Percentiles rank a stretch among this genome's conserved stretches.
These are phyloP conservation scores for Scedosporium dehoogii DNA, from an alignment of 2,329 filamentous ascomycete species.

Conservation along the genomic window DNA sequence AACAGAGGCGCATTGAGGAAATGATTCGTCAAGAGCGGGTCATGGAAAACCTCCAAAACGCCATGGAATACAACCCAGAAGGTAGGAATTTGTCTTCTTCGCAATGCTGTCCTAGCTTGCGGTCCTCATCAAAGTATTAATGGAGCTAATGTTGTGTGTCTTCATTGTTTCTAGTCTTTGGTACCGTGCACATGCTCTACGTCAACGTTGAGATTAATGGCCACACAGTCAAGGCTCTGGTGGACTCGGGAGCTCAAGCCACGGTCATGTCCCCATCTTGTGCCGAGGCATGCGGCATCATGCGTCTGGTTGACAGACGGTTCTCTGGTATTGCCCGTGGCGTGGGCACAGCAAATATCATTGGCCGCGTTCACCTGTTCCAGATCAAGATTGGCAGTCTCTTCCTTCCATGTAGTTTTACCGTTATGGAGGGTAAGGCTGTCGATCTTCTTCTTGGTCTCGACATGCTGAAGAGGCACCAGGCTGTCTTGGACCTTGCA, in stretches of 20 bases:
- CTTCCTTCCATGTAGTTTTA: constrained; percentile 89
- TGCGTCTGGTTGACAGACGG: constrained; percentile 86
- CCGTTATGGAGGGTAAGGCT: constrained; percentile 97
- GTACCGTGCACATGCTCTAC: constrained; percentile 91
- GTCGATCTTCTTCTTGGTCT: constrained; percentile 88
- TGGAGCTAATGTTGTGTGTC: constrained; percentile 2
- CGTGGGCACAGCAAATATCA: constrained; percentile 87
- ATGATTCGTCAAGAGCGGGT: constrained; percentile 93
- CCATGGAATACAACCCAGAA: constrained; percentile 95
- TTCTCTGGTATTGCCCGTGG: constrained; percentile 88
- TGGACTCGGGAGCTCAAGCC: constrained; percentile 93
- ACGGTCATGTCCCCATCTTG: constrained; percentile 97
- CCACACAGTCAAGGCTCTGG: constrained; percentile 84
- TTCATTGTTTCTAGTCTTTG: constrained; percentile 58
- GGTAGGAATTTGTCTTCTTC: constrained; percentile 42
- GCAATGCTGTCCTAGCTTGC: not conserved
- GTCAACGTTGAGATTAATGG: constrained; percentile 93
- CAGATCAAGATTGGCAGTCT: constrained; percentile 87
- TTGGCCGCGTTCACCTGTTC: constrained; percentile 89
- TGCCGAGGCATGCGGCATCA: constrained; percentile 87
- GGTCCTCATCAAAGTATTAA: not conserved
- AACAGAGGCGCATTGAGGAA: constrained; percentile 87
- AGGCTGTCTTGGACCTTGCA: constrained; percentile 81
- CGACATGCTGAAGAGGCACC: constrained; percentile 95
- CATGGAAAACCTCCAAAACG: constrained; percentile 90